Base-by-base conservation (phyloP, 1,284 basidiomycete genomes). In the Microbotryum silenes-acaulis region DNA sequence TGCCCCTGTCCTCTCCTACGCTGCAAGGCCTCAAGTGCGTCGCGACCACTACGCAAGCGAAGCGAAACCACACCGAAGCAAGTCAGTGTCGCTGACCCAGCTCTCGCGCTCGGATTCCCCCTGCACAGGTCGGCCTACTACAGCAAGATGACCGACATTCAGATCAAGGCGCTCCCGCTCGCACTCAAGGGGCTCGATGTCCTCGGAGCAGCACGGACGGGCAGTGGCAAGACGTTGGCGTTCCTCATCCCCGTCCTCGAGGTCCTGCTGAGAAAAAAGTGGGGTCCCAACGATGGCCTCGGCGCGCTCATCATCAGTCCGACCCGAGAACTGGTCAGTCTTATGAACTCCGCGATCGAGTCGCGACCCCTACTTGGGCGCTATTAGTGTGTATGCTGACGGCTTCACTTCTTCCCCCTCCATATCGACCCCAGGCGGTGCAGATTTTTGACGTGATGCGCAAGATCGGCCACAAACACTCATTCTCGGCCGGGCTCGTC, bases 371-470 rank as follows among this genome's bases (percentile, higher is more conserved):
- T 16, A 49, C 25, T 31, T 25, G n/a, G 31, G 31, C 8, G 8
- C 7, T 2, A 10, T 31, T 31, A 2, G 9, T 31, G 31, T 31
- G 31, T 7, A 27, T 9, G 29, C 50, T 57, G 14, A 57, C 54
- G 6, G 8, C 31, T 31, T 31, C 31, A 31, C 31, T 31, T 27
- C 27, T 27, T 27, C 27, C 6, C 27, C 27, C 27, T 27, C 27
- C 6, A 4, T 27, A 27, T 6, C 31, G 8, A 31, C 7, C 31
- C 31, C 67, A 89, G 87, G 92, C 93, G 1, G 89, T 97, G 14
- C 93, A 97, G 80, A 97, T 96, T 67, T 98, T 98, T 75, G 91
- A 94, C 60, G 93, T 97, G 6, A 78, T 98, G 12, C 84, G 91
- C 48, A 88, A 88, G 59, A 91, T 97, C 63, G 96, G 96, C 3